Evolutionary conservation across 1,139 yeast species (phyloP).

Genomic region (Sugiyamaella xylanicola): DNA sequence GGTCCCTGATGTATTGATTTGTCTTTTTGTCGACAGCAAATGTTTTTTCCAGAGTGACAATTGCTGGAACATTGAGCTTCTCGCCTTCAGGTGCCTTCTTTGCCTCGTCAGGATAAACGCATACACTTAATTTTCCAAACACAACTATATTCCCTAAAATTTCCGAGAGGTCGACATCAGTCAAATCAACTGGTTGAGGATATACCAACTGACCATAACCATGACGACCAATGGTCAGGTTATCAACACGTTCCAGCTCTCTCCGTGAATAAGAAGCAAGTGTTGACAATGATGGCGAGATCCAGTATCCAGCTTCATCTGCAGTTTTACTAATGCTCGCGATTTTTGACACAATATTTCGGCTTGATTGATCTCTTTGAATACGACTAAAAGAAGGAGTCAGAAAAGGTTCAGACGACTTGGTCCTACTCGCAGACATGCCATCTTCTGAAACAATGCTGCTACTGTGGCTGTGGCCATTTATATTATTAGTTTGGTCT

Average conservation of each 20-base stretch:
- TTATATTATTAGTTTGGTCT: not conserved
- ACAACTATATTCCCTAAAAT: conserved; percentile 61
- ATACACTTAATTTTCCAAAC: conserved; percentile 58
- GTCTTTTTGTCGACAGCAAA: conserved; percentile 40
- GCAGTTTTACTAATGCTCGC: conserved; percentile 28
- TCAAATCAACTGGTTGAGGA: conserved; percentile 70
- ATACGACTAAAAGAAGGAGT: conserved; percentile 12
- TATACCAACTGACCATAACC: conserved; percentile 78
- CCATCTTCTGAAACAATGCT: not conserved
- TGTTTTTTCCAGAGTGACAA: conserved; percentile 70
- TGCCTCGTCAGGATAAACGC: conserved; percentile 63
- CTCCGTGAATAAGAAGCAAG: conserved; percentile 52
- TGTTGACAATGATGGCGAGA: conserved; percentile 66
- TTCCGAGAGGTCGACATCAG: conserved; percentile 50
- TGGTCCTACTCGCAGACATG: not conserved
- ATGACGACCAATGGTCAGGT: conserved; percentile 74
- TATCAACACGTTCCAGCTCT: conserved; percentile 60
- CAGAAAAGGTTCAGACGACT: conserved; percentile 5
- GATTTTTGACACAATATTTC: conserved; percentile 23
- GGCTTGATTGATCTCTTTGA: conserved; percentile 3
- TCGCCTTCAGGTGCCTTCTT: conserved; percentile 66
- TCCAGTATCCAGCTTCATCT: conserved; percentile 67
- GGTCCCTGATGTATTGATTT: conserved; percentile 45
- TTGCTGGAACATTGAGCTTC: conserved; percentile 84
- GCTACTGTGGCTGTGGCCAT: not conserved